phyloP scores from a whole-genome alignment of 371 early-diverging fungal species.

The Blastocladiella emersonii region DNA sequence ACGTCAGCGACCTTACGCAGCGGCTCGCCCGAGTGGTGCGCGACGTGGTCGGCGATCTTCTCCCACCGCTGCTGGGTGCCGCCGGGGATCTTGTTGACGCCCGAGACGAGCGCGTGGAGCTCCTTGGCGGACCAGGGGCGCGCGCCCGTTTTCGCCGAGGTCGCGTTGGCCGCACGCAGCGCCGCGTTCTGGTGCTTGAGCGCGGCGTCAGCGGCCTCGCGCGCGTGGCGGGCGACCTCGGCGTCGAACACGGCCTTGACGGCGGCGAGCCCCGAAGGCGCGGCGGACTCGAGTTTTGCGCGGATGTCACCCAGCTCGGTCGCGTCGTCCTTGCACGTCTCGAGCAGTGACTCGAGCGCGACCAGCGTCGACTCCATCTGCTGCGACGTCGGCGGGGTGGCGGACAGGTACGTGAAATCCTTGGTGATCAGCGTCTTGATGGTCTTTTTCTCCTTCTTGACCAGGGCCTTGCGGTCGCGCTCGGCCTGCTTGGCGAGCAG shows the following conservation, averaged over 20 bases:
- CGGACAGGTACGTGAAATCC: conserved; percentile 62
- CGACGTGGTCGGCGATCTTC: conserved; percentile 36
- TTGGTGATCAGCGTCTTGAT: conserved; percentile 58
- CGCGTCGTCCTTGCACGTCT: neutral
- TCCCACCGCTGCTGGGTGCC: conserved; percentile 44
- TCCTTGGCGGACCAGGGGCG: conserved; percentile 33
- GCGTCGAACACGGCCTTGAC: neutral
- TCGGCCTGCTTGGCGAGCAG: conserved; percentile 55
- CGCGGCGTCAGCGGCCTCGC: neutral
- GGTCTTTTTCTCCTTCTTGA: conserved; percentile 84
- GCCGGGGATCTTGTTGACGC: conserved; percentile 46
- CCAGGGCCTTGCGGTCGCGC: conserved; percentile 56
- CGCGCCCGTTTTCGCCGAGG: neutral
- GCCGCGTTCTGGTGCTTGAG: neutral
- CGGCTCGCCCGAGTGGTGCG: conserved; percentile 23
- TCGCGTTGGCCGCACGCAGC: neutral
- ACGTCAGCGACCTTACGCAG: conserved; percentile 28
- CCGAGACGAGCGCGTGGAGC: conserved; percentile 36
- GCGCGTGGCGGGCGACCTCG: neutral
- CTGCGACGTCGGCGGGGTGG: conserved; percentile 6
- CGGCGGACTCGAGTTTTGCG: too few species aligned
- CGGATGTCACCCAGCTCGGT: neutral
- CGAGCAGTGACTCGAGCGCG: neutral
- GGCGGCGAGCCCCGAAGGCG: neutral
- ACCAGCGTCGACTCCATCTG: neutral